Evolutionary conservation across 768 basidiomycete genomes (phyloP), one percentile per base, ranked within the genome.

Genomic region (Cubamyces lactineus): DNA sequence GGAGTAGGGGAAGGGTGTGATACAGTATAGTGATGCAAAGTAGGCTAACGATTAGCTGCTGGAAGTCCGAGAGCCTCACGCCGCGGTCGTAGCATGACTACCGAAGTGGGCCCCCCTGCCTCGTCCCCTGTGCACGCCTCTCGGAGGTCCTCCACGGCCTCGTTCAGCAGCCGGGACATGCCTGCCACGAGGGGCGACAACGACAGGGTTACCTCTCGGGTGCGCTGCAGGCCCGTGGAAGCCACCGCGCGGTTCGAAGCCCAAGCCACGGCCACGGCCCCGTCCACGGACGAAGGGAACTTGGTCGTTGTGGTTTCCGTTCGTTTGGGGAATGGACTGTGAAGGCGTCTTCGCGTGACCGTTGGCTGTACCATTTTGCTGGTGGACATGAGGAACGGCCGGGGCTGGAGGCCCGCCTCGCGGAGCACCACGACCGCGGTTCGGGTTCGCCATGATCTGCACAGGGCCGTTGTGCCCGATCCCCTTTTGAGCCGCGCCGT

Each of bases 381-480:
- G 59, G 13, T 38, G 30, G 15, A 43, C 19, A 34, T 40, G 34
- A 19, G 47, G n/a, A 6, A 21, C 53, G 7, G 26, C 21, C 9
- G 51, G 6, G 6, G 64, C 34, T 5, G 61, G 50, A 1, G 51
- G 30, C 0, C 56, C 62, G 3, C 65, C 62, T 42, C 67, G 67
- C 8, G 69, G 71, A 5, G 76, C 57, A 26, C 72, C 75, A 45
- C 80, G 78, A 3, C 78, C 81, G 55, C 84, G 79, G 71, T 88
- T 87, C 0, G 92, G 92, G 68, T 94, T 93, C 15, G 83, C 73
- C 87, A 92, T 89, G 57, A 93, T 92, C 38, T 84, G 82, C 16
- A 92, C 79, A 3, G 83, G 82, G 2, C 74, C 53, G 64, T 71
- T 70, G 56, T 74, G 74, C 41, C 73, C 42, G 34, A 51, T 9